Conservation (phyloP, 257 asterid species). For the Lycium ferocissimum region DNA sequence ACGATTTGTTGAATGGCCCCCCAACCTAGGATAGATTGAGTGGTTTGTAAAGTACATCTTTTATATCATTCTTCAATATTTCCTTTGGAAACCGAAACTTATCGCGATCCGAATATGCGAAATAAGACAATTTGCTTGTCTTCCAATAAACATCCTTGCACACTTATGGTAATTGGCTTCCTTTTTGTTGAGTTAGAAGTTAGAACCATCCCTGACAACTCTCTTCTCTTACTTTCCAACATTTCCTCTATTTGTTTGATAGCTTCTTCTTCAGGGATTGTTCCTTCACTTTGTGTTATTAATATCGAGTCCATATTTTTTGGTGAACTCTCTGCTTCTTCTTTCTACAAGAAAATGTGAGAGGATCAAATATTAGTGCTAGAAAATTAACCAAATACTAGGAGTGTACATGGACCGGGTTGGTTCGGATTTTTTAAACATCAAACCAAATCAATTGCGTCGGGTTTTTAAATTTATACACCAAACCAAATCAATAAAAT, state of each 20-base stretch:
- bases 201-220: slow-evolving; percentile 43
- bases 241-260: not conserved
- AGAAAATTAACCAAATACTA: too few relatives aligned
- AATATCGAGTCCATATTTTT: not conserved
- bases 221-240: slow-evolving; percentile 40
- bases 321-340: not conserved
- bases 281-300: not conserved
- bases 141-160: not conserved
- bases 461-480: too few relatives aligned
- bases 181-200: slow-evolving; percentile 26
- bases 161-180: not conserved
- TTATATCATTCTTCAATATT: too few relatives aligned
- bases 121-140: not conserved
- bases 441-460: too few relatives aligned
- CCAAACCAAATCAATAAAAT: too few relatives aligned
- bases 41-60: too few relatives aligned
- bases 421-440: too few relatives aligned
- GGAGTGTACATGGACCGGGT: too few relatives aligned
- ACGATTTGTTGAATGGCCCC: too few relatives aligned
- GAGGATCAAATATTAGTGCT: not conserved
- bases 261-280: slow-evolving; percentile 37
- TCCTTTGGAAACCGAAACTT: not conserved
- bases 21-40: not conserved
- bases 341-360: not conserved
- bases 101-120: not conserved